Base-by-base conservation (phyloP, 768 basidiomycete genomes). In the Hemileccinum impolitum region DNA sequence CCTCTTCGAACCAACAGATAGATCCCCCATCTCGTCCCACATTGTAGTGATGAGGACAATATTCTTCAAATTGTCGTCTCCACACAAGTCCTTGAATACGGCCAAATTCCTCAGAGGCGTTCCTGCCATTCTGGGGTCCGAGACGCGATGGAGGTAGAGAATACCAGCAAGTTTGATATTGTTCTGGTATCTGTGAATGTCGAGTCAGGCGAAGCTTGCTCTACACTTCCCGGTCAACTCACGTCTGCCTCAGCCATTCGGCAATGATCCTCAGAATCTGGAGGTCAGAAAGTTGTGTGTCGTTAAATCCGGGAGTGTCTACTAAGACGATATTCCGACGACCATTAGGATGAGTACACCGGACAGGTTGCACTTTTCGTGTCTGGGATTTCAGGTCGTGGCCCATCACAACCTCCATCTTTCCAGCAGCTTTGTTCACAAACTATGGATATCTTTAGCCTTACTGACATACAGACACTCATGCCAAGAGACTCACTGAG, bases 11-110 rank as follows among this genome's bases (percentile, higher is more conserved):
- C 50, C 57, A 36, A 48, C 26, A 2, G 23, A 23, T 17, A 39
- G 4, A 39, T 49, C 39, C 1, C 43, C 30, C 1, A 48, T 34
- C 21, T 56, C 43, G 10, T 58, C 56, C 56, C 56, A 58, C 57
- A 58, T 58, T 7, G 57, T 59, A 1, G 57, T 56, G 21, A 60
- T 58, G 15, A 59, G 50, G 37, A 60, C 15, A 2, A 60, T 41
- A 18, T 53, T 60, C 48, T 50, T 56, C 19, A 58, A 9, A 38
- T 39, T 51, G 4, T 11, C 11, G 1, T 48, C 18, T 11, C 57
- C 57, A 7, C 57, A 58, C 34, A 58, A 21, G 12, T 44, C 47
- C 15, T 21, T 45, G 36, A 56, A 55, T 18, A 56, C 49, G 1
- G 26, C 10, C 6, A 56, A 17, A 35, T 48, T 59, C 34, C 44